Conservation (phyloP, 1,284 basidiomycete genomes). For the Puccinia coronata region DNA sequence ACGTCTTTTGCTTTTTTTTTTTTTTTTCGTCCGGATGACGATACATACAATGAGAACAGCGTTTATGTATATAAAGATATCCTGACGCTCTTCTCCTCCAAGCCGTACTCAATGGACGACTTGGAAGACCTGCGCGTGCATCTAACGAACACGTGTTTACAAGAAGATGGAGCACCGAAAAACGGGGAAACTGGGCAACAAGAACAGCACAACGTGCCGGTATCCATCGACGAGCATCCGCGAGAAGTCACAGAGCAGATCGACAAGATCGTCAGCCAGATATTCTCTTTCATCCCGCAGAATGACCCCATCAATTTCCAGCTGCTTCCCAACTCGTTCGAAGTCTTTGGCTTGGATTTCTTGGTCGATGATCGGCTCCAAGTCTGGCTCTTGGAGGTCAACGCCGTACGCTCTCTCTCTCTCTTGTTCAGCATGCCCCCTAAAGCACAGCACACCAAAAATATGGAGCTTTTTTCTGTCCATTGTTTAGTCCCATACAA, state of each 20-base stretch:
- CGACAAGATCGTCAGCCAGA: neutral
- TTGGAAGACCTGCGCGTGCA: constrained; percentile 71
- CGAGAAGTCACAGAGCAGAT: constrained; percentile 1
- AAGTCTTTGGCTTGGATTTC: constrained; percentile 38
- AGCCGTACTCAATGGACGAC: constrained; percentile 65
- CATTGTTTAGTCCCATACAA: too few species aligned
- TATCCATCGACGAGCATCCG: neutral
- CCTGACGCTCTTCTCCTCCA: constrained; percentile 79
- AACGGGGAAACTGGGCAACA: neutral
- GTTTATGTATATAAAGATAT: constrained; percentile 71
- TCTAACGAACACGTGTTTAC: constrained; percentile 94
- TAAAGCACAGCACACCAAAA: too few species aligned
- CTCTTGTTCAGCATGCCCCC: neutral
- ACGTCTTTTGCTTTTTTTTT: constrained; percentile 6
- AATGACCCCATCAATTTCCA: constrained; percentile 41
- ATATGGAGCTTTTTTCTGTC: too few species aligned
- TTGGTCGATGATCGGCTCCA: constrained; percentile 20
- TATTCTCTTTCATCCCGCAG: neutral
- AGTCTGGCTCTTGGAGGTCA: constrained; percentile 40
- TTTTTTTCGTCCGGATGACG: neutral
- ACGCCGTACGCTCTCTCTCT: constrained; percentile 6
- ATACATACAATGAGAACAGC: neutral
- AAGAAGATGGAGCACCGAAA: constrained; percentile 59
- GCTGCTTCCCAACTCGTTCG: constrained; percentile 15
- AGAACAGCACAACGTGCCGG: neutral